Percentiles rank a stretch among this genome's conserved stretches.
Conservation (phyloP, 768 basidiomycete species). For the Flagelloscypha sp. region DNA sequence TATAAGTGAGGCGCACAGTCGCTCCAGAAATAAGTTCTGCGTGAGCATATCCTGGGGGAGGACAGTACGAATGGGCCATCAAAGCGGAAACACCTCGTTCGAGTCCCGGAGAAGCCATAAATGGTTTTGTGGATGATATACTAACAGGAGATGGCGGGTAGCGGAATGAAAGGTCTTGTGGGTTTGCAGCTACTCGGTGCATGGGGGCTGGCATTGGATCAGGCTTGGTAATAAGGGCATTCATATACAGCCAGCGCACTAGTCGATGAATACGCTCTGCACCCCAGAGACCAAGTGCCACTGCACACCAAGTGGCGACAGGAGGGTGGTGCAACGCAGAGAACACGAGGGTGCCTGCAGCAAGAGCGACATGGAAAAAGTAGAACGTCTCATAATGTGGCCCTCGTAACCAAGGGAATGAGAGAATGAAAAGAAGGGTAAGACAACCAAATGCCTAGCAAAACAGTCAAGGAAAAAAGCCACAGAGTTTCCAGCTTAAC, state of each 20-base stretch:
- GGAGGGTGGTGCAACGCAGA: conserved; percentile 63
- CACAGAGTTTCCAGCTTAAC: too few species aligned
- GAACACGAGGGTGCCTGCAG: conserved; percentile 51
- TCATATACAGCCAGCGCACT: conserved; percentile 48
- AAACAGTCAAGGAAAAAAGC: conserved; percentile 4
- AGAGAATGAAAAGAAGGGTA: conserved; percentile 44
- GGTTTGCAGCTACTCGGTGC: too few species aligned
- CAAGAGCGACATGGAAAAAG: conserved; percentile 51
- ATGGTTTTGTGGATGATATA: too few species aligned
- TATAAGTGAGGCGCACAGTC: conserved; percentile 60
- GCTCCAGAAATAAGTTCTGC: conserved; percentile 63
- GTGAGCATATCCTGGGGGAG: conserved; percentile 62
- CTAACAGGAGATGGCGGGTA: too few species aligned
- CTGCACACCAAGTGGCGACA: conserved; percentile 62
- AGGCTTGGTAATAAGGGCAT: conserved; percentile 40
- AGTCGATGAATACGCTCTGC: conserved; percentile 53
- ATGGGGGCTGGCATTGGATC: too few species aligned
- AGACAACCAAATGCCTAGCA: conserved; percentile 47
- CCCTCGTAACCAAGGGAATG: conserved; percentile 41
- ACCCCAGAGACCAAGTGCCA: conserved; percentile 52
- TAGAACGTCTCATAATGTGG: conserved; percentile 61
- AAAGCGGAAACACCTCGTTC: too few species aligned
- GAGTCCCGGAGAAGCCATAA: too few species aligned
- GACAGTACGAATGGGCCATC: conserved; percentile 31
- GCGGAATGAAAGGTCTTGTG: too few species aligned